Evolutionary conservation across 345 rosid genomes (phyloP), one percentile per base, ranked within the genome.

Genomic region (Mercurialis annua): DNA sequence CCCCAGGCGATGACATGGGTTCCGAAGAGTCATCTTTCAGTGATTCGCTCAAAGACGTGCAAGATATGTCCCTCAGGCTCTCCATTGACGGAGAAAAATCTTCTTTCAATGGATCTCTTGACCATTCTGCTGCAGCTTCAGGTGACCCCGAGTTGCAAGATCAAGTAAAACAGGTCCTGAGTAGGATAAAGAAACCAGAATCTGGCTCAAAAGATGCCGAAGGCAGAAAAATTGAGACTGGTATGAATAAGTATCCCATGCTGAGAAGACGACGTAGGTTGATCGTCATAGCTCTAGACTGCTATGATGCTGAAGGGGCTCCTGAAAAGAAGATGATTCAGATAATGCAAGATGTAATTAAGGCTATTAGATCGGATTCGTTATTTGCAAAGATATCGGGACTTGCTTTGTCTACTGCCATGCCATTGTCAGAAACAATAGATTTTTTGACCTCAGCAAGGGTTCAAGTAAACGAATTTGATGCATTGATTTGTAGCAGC

Each of bases 61-160:
- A 87, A 66, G 97, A 93, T 73, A 90, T 93, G 91, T 93, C 97
- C 51, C 87, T 93, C 3, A 81, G 99, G 78, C 91, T 93, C 64
- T 93, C 97, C 8, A 76, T 93, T 49, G 99, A 93, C 57, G 98
- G 98, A 64, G 97, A 92, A 4, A 90, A 82, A 70, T 70, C 83
- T 17, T 87, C 88, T 1, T 61, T 82, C 20, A 87, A 77, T 66
- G 95, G 75, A 59, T 79, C 87, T 43, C 60, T 86, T 0, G 92
- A 93, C 59, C 51, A 78, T 62, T 30, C 80, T 17, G 72, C 76
- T 40, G 68, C 73, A 2, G 51, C 82, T 36, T 15, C 78, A 16
- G 86, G 83, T 66, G 80, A 76, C 42, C 83, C 81, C 8, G 79
- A 72, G 64, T 52, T 81, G 34, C 76, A 78, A 65, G 99, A 90